A percentile compares a stretch with the other conserved stretches of the same genome.
Conservation (phyloP, 345 rosid genomes). For the Clarkia xantiana region DNA sequence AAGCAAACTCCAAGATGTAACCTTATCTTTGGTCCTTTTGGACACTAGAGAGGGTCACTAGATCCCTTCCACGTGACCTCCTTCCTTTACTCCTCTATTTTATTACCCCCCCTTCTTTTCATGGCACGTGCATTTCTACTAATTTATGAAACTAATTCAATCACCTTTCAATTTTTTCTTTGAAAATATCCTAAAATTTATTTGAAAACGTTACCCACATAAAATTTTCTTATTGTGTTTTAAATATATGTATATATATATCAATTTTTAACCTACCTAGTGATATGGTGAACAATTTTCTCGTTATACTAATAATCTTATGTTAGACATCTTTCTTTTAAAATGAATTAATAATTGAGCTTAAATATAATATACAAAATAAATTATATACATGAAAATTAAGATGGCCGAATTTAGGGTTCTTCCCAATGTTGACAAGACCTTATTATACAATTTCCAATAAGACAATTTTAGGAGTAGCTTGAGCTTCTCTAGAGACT, state of each 20-base stretch:
- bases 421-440: constrained; percentile 1
- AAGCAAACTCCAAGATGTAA: constrained; percentile 7
- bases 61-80: constrained; percentile 42
- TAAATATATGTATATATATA: too few relatives aligned
- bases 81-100: constrained; percentile 3
- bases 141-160: too few relatives aligned
- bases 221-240: too few relatives aligned
- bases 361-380: too few relatives aligned
- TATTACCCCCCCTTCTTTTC: constrained; percentile 16
- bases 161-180: too few relatives aligned
- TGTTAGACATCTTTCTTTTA: too few relatives aligned
- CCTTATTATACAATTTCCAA: not conserved
- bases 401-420: not conserved
- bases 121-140: constrained; percentile 26
- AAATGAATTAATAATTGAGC: too few relatives aligned
- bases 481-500: not conserved
- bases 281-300: too few relatives aligned
- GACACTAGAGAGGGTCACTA: constrained; percentile 9
- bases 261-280: too few relatives aligned
- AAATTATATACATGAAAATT: too few relatives aligned
- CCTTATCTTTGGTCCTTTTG: not conserved
- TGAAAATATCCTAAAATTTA: too few relatives aligned
- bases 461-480: not conserved
- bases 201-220: too few relatives aligned
- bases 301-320: not conserved